These are phyloP conservation scores for Monascus ruber DNA, from an alignment of 2,329 filamentous ascomycete species.

Conservation along the genomic window DNA sequence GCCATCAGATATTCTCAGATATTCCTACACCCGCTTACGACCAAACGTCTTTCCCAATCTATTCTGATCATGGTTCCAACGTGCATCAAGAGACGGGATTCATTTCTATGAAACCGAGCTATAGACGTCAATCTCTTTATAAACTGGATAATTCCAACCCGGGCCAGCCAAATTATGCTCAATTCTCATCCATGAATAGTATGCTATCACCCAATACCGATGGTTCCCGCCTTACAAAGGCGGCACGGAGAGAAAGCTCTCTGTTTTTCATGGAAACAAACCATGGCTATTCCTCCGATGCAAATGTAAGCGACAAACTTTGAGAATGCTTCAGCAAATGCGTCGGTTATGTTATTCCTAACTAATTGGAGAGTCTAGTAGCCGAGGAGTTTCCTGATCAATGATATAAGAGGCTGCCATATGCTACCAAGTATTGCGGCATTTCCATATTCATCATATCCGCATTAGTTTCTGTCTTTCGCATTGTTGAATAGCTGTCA, in stretches of 20 bases:
- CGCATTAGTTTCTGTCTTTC: too few species aligned
- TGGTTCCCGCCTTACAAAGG: conserved; percentile 27
- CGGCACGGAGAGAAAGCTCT: conserved; percentile 38
- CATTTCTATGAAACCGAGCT: conserved; percentile 39
- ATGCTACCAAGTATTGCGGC: too few species aligned
- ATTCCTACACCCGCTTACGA: conserved; percentile 54
- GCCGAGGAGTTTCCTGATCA: conserved; percentile 8
- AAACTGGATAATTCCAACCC: conserved; percentile 18
- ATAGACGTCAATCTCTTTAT: conserved; percentile 27
- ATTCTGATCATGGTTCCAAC: conserved; percentile 15
- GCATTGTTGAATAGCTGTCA: too few species aligned
- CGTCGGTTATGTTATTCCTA: too few species aligned
- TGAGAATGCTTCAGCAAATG: background rate
- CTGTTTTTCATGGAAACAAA: conserved; percentile 34
- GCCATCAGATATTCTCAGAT: conserved; percentile 55
- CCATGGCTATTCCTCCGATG: conserved; percentile 16
- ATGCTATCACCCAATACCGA: conserved; percentile 29
- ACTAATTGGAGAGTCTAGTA: conserved; percentile 4
- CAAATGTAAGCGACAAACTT: background rate
- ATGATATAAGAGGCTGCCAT: background rate
- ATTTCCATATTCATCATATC: too few species aligned
- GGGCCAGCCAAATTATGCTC: conserved; percentile 11
- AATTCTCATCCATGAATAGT: conserved; percentile 25
- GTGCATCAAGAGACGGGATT: conserved; percentile 39
- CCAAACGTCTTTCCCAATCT: conserved; percentile 40